A percentile compares a stretch with the other conserved stretches of the same genome.
Conservation (phyloP, 148 eudicot genomes). For the Amaranthus cruentus region DNA sequence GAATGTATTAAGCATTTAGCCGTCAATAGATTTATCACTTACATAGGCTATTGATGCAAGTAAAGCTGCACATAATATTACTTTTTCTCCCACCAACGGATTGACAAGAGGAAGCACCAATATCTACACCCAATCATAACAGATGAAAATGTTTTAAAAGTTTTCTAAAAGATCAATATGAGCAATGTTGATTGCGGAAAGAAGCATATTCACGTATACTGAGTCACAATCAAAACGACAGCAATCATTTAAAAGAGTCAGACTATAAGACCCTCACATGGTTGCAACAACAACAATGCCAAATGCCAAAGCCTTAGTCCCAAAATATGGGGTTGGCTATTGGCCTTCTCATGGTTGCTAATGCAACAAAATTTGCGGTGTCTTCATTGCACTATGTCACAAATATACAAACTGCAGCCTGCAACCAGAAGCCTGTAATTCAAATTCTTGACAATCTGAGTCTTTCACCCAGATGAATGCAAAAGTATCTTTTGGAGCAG, state of each 20-base stretch:
- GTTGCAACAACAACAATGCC: background rate
- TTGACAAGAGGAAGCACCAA: constrained; percentile 70
- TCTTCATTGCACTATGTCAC: too few species aligned
- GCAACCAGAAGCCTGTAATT: background rate
- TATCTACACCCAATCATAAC: constrained; percentile 36
- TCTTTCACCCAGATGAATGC: background rate
- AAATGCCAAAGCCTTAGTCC: too few species aligned
- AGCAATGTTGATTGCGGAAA: background rate
- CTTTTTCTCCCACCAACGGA: constrained; percentile 82
- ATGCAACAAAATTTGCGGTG: too few species aligned
- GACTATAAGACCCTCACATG: background rate
- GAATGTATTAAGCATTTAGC: background rate
- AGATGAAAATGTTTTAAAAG: background rate
- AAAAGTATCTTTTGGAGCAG: background rate
- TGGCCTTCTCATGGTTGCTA: too few species aligned
- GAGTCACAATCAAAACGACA: background rate
- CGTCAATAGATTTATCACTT: constrained; percentile 23
- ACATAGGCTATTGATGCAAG: constrained; percentile 77
- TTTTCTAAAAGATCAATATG: background rate
- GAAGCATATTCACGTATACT: background rate
- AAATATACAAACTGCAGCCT: background rate
- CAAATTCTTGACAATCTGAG: background rate
- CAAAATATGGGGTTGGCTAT: too few species aligned
- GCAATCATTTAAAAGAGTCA: background rate
- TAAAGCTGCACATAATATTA: constrained; percentile 58